Evolutionary conservation across 208 protist genomes (phyloP).

Genomic region (Trichomonas gallinae): DNA sequence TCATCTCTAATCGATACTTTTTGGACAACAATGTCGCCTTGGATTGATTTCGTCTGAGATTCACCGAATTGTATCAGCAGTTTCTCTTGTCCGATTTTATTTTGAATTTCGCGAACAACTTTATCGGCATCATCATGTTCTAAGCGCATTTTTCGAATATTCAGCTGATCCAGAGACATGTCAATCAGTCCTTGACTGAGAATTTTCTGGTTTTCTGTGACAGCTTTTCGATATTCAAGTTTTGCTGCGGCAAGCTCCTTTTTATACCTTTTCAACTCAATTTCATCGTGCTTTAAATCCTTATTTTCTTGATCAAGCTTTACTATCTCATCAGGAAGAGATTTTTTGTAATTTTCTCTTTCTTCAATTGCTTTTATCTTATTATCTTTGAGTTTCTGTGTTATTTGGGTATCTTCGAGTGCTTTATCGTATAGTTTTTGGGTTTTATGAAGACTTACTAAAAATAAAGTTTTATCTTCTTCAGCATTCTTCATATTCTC

Average conservation of each 20-base stretch:
- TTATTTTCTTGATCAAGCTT: background rate
- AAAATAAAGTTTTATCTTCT: background rate
- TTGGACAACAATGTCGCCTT: background rate
- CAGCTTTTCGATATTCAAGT: background rate
- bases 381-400: background rate
- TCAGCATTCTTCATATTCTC: background rate
- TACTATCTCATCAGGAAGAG: background rate
- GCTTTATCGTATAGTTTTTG: background rate
- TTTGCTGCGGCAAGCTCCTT: background rate
- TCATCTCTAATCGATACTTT: background rate
- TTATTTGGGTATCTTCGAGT: background rate
- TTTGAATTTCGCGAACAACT: background rate
- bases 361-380: background rate
- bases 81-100: background rate
- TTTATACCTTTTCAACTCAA: background rate
- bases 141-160: background rate
- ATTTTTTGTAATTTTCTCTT: background rate
- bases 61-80: background rate
- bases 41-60: background rate
- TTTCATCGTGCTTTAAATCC: background rate
- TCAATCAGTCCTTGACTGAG: background rate
- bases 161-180: background rate
- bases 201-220: background rate
- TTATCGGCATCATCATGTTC: background rate
- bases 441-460: background rate